Conservation (phyloP, 2,329 filamentous ascomycete genomes). For the Ophiostoma ulmi region DNA sequence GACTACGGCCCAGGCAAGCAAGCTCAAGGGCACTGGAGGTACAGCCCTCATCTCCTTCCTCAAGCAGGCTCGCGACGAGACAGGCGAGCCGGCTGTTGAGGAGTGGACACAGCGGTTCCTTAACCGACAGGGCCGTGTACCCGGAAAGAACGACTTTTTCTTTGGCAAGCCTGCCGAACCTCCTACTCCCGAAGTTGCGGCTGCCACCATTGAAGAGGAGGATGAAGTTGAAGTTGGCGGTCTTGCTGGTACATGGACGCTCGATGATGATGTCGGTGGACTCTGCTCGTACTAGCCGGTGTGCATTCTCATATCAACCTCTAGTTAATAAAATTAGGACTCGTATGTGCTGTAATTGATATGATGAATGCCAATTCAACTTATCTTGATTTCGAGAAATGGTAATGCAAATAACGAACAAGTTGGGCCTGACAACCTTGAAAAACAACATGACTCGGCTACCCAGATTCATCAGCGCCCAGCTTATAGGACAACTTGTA, state of each 20-base stretch:
- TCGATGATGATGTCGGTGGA: slow-evolving; percentile 71
- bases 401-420: too few relatives aligned
- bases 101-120: slow-evolving; percentile 57
- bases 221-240: slow-evolving; percentile 52
- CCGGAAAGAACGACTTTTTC: slow-evolving; percentile 54
- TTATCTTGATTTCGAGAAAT: too few relatives aligned
- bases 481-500: too few relatives aligned
- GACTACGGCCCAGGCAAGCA: slow-evolving; percentile 36
- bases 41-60: slow-evolving; percentile 92
- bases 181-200: slow-evolving; percentile 36
- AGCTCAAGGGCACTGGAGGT: slow-evolving; percentile 76
- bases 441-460: too few relatives aligned
- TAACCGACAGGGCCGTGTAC: slow-evolving; percentile 46
- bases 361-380: too few relatives aligned
- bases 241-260: slow-evolving; percentile 80
- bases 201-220: slow-evolving; percentile 16
- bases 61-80: slow-evolving; percentile 95
- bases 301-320: too few relatives aligned
- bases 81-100: slow-evolving; percentile 79
- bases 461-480: too few relatives aligned
- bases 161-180: slow-evolving; percentile 45
- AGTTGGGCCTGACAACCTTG: too few relatives aligned
- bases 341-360: background rate
- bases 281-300: slow-evolving; percentile 48
- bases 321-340: too few relatives aligned